Evolutionary conservation across 2,329 filamentous ascomycete genomes (phyloP), one percentile per base, ranked within the genome.

Genomic region (Mycocentrospora acerina): DNA sequence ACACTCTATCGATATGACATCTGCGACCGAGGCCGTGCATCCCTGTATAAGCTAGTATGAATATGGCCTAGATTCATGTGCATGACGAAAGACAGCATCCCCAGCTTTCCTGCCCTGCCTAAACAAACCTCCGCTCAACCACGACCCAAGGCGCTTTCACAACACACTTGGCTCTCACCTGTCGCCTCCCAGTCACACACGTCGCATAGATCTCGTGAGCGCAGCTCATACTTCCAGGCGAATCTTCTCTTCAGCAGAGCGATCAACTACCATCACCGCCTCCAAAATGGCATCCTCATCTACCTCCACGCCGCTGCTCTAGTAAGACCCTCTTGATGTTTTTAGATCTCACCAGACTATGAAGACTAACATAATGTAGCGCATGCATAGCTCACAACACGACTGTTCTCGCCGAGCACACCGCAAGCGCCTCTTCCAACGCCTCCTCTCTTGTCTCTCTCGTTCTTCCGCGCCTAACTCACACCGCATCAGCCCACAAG

Each of bases 351-450:
- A 33, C 16, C 30, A n/a, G 27, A 13, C 19, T 27, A 17, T 40
- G 6, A 12, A 17, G 18, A 30, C 51, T 58, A 45, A 58, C 51
- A 40, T 1, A 12, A 14, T 30, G 29, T 46, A 95, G 90, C 73
- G 85, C 89, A 55, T 97, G 93, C 74, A 93, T 98, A 69, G 90
- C 93, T 34, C 84, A 97, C 73, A 85, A 93, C 62, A 88, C 82
- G 38, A 97, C 90, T 30, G 95, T 98, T 71, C 83, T 98, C 45
- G 75, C 88, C 60, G 93, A 98, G 73, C 91, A 94, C 74, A 94
- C 89, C 32, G 84, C 88, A 24, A 89, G 89, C 2, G 86, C 90
- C 46, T 84, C 86, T 8, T 88, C 85, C 28, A 83, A 88, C 54
- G 87, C 88, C 40, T 90, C 89, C 4, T 90, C 86, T 10, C 86